Conservation (phyloP, 352 stramenopile genomes). For the Halophytophthora batemanensis region DNA sequence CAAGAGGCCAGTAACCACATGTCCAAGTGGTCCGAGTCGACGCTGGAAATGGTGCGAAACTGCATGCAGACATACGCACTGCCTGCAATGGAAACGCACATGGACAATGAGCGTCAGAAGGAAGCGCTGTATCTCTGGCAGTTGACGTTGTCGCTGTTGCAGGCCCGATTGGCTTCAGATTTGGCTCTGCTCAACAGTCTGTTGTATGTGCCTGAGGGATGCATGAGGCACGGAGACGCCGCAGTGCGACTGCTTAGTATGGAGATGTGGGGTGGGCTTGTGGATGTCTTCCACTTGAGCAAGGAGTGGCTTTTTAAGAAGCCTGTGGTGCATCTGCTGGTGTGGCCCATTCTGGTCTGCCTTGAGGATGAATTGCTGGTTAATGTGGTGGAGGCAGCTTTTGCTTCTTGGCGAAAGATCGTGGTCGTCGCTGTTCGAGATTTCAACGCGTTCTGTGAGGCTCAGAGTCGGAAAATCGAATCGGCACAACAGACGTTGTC, state of each 20-base stretch:
- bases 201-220: slow-evolving; percentile 54
- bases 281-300: slow-evolving; percentile 43
- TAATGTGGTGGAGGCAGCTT: slow-evolving; percentile 49
- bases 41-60: slow-evolving; percentile 28
- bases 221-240: slow-evolving; percentile 44
- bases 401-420: slow-evolving; percentile 48
- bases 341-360: slow-evolving; percentile 41
- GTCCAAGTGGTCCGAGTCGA: slow-evolving; percentile 30
- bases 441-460: slow-evolving; percentile 43
- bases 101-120: slow-evolving; percentile 34
- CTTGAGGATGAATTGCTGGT: slow-evolving; percentile 44
- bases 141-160: slow-evolving; percentile 48
- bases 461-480: slow-evolving; percentile 14
- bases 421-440: slow-evolving; percentile 38
- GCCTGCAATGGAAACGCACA: slow-evolving; percentile 50
- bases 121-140: slow-evolving; percentile 57
- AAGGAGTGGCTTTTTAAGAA: slow-evolving; percentile 62
- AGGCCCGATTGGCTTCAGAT: slow-evolving; percentile 33
- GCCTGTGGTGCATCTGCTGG: slow-evolving; percentile 42
- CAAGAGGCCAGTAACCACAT: slow-evolving; percentile 39
- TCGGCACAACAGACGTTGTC: slow-evolving; percentile 29
- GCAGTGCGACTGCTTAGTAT: slow-evolving; percentile 46
- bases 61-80: slow-evolving; percentile 49
- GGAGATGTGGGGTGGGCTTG: slow-evolving; percentile 47
- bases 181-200: slow-evolving; percentile 46